Base-by-base conservation (phyloP, 2,329 filamentous ascomycete species). In the Dothidotthia symphoricarpi region DNA sequence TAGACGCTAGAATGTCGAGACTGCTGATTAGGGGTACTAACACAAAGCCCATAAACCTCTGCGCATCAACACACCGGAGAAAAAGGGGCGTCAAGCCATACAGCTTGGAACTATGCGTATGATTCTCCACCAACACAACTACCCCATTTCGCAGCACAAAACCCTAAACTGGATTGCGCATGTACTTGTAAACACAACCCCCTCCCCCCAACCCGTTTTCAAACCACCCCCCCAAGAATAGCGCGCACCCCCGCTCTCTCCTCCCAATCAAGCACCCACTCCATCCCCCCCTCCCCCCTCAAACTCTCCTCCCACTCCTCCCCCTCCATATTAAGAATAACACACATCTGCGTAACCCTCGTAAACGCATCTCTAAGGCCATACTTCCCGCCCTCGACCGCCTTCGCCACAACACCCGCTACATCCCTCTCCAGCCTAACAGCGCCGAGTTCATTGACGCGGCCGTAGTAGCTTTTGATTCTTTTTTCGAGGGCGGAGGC, bases 281-380 rank as follows among this genome's bases (percentile, higher is more conserved):
- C 75, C 59, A 93, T 81, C 9, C 79, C 85, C 11, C 78, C 75
- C 43, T 66, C 62, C 32, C 69, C 63, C 22, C 73, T 68, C 27
- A 75, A 69, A 6, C 67, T 59, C 66, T 93, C 88, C 31, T 91
- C 86, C 86, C 89, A 95, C 68, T 96, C 91, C 41, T 96, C 90
- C 24, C 93, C 87, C 63, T 96, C 90, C 88, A 96, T 94, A 53
- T 90, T 91, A 62, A 91, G 82, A 12, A 95, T 81, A 74, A 94
- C 81, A 40, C 86, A 80, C 55, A 95, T 83, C 74, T 96, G 88
- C 42, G 77, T 76, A 41, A 86, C 86, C 57, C 83, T 80, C 17
- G 77, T 75, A 70, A 96, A 95, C 3, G 78, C 69, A 59, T 95
- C 89, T 22, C 88, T 75, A 24, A 93, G 77, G 2, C 79, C 79